These are phyloP conservation scores for Chrysosporium keratinophilum DNA, from an alignment of 2,329 filamentous ascomycete species.

Conservation along the genomic window DNA sequence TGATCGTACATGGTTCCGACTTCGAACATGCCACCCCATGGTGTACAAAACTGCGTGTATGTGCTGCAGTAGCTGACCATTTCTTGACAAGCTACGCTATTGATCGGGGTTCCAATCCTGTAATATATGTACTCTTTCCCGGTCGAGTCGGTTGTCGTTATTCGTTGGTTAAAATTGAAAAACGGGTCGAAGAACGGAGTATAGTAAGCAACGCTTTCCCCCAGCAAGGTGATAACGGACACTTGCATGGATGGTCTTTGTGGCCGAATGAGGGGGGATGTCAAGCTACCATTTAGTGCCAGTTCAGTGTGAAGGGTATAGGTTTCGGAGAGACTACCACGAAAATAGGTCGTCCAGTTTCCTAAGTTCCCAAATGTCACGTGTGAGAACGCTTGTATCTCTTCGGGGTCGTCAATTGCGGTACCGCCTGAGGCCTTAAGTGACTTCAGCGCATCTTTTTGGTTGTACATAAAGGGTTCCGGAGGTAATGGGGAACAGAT, in stretches of 20 bases:
- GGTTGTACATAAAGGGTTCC: slow-evolving; percentile 3
- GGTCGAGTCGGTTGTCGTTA: background rate
- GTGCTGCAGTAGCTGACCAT: slow-evolving; percentile 6
- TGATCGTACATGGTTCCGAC: background rate
- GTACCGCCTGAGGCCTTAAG: background rate
- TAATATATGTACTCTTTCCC: slow-evolving; percentile 1
- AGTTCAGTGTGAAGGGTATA: slow-evolving; percentile 1
- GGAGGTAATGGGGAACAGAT: slow-evolving; percentile 1
- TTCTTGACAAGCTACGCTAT: slow-evolving; percentile 10
- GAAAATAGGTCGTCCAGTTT: slow-evolving; percentile 5
- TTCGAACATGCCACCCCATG: background rate
- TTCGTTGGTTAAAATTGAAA: slow-evolving; percentile 3
- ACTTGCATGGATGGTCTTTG: slow-evolving; percentile 2
- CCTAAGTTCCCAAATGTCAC: background rate
- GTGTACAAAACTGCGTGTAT: slow-evolving; percentile 4
- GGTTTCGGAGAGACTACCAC: background rate
- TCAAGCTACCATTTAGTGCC: background rate
- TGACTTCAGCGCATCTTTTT: background rate
- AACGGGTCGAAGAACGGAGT: background rate
- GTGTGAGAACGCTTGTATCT: slow-evolving; percentile 6
- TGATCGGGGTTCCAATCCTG: background rate
- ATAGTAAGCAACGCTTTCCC: slow-evolving; percentile 1
- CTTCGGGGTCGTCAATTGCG: background rate
- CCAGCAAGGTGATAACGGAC: slow-evolving; percentile 3
- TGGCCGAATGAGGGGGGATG: slow-evolving; percentile 2